Percentiles rank a stretch among this genome's conserved stretches.
phyloP scores from a whole-genome alignment of 2,329 filamentous ascomycete genomes.

The Aureobasidium subglaciale region DNA sequence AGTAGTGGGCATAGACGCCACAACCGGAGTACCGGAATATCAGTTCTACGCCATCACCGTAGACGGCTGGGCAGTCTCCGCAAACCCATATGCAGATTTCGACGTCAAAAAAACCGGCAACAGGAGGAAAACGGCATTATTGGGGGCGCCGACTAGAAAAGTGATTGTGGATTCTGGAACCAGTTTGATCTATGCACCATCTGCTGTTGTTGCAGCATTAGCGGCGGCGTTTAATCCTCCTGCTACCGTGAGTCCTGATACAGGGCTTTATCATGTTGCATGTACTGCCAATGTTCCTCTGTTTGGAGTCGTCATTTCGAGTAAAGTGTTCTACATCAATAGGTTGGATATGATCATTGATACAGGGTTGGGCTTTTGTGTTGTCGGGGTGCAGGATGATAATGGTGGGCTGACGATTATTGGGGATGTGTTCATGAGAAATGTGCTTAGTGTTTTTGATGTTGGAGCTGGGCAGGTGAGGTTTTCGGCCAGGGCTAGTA shows the following conservation, averaged over 20 bases:
- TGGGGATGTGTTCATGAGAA: conserved; percentile 44
- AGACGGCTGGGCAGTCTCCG: conserved; percentile 26
- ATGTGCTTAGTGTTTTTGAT: conserved; percentile 46
- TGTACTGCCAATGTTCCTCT: conserved; percentile 36
- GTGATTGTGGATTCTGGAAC: conserved; percentile 42
- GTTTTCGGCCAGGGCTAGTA: conserved; percentile 34
- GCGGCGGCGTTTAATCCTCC: conserved; percentile 39
- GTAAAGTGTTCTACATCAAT: conserved; percentile 29
- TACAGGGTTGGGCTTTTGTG: conserved; percentile 22
- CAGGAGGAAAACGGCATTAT: conserved; percentile 6
- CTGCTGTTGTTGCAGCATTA: conserved; percentile 30
- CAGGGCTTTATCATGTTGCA: conserved; percentile 33
- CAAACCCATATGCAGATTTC: conserved; percentile 21
- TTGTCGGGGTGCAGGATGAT: conserved; percentile 29
- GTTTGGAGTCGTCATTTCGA: conserved; percentile 36
- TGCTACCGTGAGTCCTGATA: conserved; percentile 27
- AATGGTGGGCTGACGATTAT: conserved; percentile 33
- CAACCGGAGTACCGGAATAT: conserved; percentile 25
- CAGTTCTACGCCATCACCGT: conserved; percentile 35
- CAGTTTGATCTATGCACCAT: conserved; percentile 35
- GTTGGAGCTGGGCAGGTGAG: conserved; percentile 41
- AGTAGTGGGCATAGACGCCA: conserved; percentile 19
- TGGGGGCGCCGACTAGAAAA: conserved; percentile 16
- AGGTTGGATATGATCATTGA: conserved; percentile 25
- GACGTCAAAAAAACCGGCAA: conserved; percentile 20